Conservation (phyloP, 1,139 yeast genomes). For the Starmera stellimalicola region DNA sequence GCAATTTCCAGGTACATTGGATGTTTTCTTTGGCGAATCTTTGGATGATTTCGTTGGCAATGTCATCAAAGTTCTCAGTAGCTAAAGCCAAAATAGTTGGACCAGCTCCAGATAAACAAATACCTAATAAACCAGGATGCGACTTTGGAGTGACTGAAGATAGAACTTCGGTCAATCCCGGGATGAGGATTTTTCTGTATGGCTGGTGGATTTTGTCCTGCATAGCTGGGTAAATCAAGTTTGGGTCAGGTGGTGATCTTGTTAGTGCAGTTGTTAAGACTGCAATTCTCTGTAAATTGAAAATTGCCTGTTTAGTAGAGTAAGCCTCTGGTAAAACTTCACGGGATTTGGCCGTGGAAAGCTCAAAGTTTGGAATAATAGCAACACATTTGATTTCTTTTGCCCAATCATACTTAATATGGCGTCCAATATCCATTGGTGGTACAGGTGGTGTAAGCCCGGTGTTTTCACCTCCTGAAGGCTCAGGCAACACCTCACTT, state of each 20-base stretch:
- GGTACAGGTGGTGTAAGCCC: constrained; percentile 70
- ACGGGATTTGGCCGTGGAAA: constrained; percentile 85
- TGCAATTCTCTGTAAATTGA: constrained; percentile 74
- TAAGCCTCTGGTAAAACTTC: constrained; percentile 79
- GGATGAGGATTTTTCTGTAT: constrained; percentile 81
- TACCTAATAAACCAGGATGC: constrained; percentile 82
- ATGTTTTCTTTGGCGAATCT: constrained; percentile 63
- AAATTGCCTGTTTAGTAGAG: constrained; percentile 75
- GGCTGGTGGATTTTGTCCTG: constrained; percentile 96
- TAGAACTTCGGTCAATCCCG: constrained; percentile 80
- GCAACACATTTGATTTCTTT: constrained; percentile 77
- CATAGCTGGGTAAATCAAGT: constrained; percentile 87
- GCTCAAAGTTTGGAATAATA: constrained; percentile 88
- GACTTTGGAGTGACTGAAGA: constrained; percentile 73
- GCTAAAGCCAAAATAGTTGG: constrained; percentile 95
- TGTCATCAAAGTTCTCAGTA: constrained; percentile 75
- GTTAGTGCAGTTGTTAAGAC: constrained; percentile 79
- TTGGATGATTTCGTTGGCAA: constrained; percentile 64
- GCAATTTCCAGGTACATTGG: constrained; percentile 69
- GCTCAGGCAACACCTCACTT: constrained; percentile 73
- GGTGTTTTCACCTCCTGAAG: constrained; percentile 57
- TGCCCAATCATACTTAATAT: constrained; percentile 79
- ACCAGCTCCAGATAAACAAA: constrained; percentile 95
- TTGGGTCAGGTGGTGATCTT: constrained; percentile 70
- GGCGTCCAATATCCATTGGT: constrained; percentile 83